Percentiles rank a stretch among this genome's conserved stretches.
phyloP scores from a whole-genome alignment of 306 rosid genomes.

The Gastrolobium villosum region DNA sequence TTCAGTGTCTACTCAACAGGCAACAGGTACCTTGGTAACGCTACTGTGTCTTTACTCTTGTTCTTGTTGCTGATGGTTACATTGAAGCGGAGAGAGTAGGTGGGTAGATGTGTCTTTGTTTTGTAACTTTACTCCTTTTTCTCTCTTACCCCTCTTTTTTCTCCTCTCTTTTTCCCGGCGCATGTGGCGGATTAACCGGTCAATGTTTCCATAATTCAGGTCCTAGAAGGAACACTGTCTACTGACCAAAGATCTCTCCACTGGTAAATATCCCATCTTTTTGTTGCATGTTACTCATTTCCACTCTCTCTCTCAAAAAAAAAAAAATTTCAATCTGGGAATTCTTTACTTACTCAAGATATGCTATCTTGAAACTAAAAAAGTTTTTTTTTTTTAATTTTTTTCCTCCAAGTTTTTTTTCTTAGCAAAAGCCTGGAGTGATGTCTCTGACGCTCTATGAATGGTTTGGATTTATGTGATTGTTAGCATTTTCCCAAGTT shows the following conservation, averaged over 20 bases:
- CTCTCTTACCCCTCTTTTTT: not conserved
- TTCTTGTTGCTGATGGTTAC: conserved; percentile 54
- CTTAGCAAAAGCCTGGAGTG: conserved; percentile 1
- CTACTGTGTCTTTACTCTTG: conserved; percentile 52
- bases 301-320: not conserved
- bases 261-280: conserved; percentile 57
- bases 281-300: conserved; percentile 30
- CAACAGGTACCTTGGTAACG: conserved; percentile 24
- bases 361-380: conserved; percentile 22
- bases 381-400: not conserved
- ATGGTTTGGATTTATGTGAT: conserved; percentile 19
- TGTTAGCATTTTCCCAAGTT: conserved; percentile 26
- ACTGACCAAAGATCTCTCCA: conserved; percentile 5
- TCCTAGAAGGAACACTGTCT: conserved; percentile 18
- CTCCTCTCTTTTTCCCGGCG: conserved; percentile 52
- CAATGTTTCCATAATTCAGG: conserved; percentile 60
- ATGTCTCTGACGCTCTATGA: conserved; percentile 4
- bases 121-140: conserved; percentile 39
- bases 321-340: conserved; percentile 27
- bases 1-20: not conserved
- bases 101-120: conserved; percentile 52
- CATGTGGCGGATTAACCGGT: conserved; percentile 71
- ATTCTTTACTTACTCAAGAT: conserved; percentile 32
- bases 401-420: conserved; percentile 21
- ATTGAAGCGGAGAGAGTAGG: conserved; percentile 59